Evolutionary conservation across 352 stramenopile genomes (phyloP), one percentile per base, ranked within the genome.

Genomic region (Pythium guiyangense): DNA sequence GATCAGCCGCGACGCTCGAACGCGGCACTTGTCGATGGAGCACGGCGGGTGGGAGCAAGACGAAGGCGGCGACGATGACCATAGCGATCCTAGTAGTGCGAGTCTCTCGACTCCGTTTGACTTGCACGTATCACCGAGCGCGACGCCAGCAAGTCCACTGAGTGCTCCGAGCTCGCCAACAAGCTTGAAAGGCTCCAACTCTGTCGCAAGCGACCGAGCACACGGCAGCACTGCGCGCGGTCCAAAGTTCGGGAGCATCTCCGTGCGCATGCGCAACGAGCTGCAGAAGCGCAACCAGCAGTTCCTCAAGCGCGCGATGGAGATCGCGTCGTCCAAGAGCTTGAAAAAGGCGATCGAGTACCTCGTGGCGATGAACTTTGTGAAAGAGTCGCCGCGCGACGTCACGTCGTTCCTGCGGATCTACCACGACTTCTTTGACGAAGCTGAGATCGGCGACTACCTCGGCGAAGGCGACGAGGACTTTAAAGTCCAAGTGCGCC

Each of bases 371-470:
- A 92, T 91, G 79, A 90, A 90, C 45, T 86, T 96, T 37, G 73
- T 96, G 56, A 86, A 92, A 49, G 79, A 92, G 9, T 90, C 77
- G 11, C 81, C 83, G 12, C 73, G 85, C 29, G 94, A 98, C 45
- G 90, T 99, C 57, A 90, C 94, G 8, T 94, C 85, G 4, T 99
- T 99, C 62, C 71, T 99, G 20, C 75, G 92, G 27, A 89, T 98
- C 53, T 96, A 99, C 62, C 84, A 97, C 59, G 77, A 94, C 26
- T 90, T 90, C 17, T 93, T 99, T 48, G 85, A 98, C 63, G 80
- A 96, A 52, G 60, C 62, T 25, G 79, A 96, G 53, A 96, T 99
- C 49, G 96, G 96, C 47, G 92, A 98, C 43, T 99, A 98, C 60
- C 70, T 99, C 22, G 94, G 96, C 37, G 95, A 98, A 68, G 73